A percentile compares a stretch with the other conserved stretches of the same genome.
Conservation (phyloP, 192 early-diverging fungal genomes). For the Coemansia sp. region DNA sequence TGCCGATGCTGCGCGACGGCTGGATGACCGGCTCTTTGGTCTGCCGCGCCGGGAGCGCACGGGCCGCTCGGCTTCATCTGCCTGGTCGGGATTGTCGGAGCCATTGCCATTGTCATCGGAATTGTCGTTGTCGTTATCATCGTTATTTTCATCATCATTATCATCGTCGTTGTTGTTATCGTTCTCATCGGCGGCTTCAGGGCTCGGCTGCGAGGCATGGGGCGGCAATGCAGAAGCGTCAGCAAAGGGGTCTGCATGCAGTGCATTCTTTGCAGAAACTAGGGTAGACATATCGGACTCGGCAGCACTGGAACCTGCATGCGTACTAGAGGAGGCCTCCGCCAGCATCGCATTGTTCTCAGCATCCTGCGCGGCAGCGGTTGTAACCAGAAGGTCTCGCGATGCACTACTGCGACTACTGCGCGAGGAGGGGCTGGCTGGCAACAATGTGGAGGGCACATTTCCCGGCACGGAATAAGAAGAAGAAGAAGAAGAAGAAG, state of each 20-base stretch:
- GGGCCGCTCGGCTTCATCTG: background rate
- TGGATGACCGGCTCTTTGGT: background rate
- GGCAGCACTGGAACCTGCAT: constrained; percentile 8
- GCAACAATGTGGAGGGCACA: background rate
- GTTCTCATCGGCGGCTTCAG: background rate
- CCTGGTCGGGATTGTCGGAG: background rate
- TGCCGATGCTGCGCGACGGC: background rate
- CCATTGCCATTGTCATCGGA: constrained; percentile 6
- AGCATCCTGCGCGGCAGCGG: background rate
- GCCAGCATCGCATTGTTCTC: background rate
- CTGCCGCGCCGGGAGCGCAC: constrained; percentile 5
- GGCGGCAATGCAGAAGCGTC: background rate
- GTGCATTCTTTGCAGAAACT: constrained; percentile 12
- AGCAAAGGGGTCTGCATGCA: background rate
- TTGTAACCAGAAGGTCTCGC: background rate
- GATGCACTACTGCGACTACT: constrained; percentile 1
- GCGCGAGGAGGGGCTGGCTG: background rate
- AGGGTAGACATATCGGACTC: constrained; percentile 42
- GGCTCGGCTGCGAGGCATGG: background rate
- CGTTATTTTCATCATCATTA: background rate
- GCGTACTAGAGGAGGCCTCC: background rate
- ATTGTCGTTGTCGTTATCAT: background rate
- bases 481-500: constrained; percentile 3
- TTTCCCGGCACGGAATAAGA: background rate
- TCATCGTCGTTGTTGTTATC: background rate